Conservation (phyloP, 441 rosid genomes). For the Pelargonium cotyledonis region DNA sequence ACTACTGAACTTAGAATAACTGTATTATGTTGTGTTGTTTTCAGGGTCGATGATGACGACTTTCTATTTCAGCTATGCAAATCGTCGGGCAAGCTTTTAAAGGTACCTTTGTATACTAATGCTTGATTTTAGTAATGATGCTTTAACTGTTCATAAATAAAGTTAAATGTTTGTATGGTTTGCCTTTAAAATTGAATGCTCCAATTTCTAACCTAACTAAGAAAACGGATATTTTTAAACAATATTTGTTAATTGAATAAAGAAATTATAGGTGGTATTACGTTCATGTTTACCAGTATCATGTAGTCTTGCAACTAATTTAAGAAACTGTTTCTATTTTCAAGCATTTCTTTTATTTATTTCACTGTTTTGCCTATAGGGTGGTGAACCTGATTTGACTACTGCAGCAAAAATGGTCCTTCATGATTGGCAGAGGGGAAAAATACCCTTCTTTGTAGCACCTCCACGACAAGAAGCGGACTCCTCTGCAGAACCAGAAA, state of each 20-base stretch:
- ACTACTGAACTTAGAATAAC: background rate
- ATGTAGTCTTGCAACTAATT: too few species aligned
- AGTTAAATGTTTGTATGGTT: background rate
- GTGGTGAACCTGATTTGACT: constrained; percentile 80
- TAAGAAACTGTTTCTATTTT: background rate
- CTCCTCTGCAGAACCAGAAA: constrained; percentile 22
- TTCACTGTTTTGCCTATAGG: constrained; percentile 35
- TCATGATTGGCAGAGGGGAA: constrained; percentile 98
- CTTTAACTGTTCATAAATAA: background rate
- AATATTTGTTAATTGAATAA: too few species aligned
- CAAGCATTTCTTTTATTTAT: background rate
- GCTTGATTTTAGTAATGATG: constrained; percentile 2
- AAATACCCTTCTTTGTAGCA: constrained; percentile 77
- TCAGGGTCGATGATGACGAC: constrained; percentile 78
- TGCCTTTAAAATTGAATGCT: background rate
- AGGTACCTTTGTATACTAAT: constrained; percentile 36
- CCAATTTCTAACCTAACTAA: background rate
- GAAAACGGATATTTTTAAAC: background rate
- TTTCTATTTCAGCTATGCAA: constrained; percentile 78
- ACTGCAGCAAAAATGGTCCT: constrained; percentile 94
- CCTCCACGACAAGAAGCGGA: constrained; percentile 47
- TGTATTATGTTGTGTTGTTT: constrained; percentile 11
- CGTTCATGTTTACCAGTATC: too few species aligned
- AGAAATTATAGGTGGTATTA: background rate
- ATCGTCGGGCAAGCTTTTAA: constrained; percentile 70